These are phyloP conservation scores for Trichoderma hamatum DNA, from an alignment of 2,329 filamentous ascomycete genomes.

Conservation along the genomic window DNA sequence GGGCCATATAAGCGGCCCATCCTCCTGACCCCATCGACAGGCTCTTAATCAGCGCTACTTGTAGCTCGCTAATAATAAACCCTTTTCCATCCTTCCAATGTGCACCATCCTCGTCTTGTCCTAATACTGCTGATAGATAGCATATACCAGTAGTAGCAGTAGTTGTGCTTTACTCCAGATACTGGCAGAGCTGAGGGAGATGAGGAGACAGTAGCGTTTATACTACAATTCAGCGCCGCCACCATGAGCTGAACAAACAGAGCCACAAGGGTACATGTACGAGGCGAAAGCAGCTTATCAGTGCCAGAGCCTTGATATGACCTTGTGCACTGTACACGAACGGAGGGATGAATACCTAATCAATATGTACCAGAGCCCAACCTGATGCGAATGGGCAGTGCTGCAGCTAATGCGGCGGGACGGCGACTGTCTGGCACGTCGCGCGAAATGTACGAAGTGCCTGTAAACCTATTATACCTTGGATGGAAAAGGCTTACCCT, in stretches of 20 bases:
- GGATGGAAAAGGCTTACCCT: not conserved
- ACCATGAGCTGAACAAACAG: not conserved
- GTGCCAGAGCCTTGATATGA: not conserved
- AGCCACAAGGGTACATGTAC: not conserved
- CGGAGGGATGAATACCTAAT: not conserved
- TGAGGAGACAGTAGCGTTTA: not conserved
- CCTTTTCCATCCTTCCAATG: not conserved
- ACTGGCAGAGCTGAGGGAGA: not conserved
- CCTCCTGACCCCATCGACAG: conserved; percentile 12
- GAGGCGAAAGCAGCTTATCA: too few relatives aligned
- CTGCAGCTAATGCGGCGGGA: conserved; percentile 15
- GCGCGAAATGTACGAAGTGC: not conserved
- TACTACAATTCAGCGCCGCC: not conserved
- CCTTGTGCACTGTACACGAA: not conserved
- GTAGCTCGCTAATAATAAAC: conserved; percentile 24
- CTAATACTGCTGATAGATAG: not conserved
- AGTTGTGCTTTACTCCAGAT: not conserved
- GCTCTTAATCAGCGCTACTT: conserved; percentile 23
- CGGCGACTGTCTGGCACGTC: not conserved
- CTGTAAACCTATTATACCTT: not conserved
- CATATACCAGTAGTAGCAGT: not conserved
- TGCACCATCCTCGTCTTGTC: not conserved
- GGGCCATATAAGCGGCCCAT: not conserved
- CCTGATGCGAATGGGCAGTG: conserved; percentile 5
- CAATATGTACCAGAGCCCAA: conserved; percentile 19